These are phyloP conservation scores for Spiromastix sp. DNA, from an alignment of 2,329 filamentous ascomycete genomes.

Conservation along the genomic window DNA sequence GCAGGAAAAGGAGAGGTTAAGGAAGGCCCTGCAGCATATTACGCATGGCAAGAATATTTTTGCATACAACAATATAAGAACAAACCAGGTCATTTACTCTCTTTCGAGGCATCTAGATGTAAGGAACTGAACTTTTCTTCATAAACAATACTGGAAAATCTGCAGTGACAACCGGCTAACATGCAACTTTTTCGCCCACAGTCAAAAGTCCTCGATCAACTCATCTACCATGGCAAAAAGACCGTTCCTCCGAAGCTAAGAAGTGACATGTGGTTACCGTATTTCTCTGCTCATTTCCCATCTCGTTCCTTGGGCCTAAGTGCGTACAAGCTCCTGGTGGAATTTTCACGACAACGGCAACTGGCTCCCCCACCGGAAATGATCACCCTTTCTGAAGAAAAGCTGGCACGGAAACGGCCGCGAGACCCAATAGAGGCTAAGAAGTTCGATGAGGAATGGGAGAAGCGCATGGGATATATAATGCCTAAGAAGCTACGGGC, in stretches of 20 bases:
- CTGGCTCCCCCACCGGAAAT: slow-evolving; percentile 36
- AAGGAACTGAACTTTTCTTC: too few relatives aligned
- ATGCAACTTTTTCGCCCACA: too few relatives aligned
- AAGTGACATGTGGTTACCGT: slow-evolving; percentile 53
- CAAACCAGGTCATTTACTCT: slow-evolving; percentile 56
- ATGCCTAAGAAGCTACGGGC: slow-evolving; percentile 40
- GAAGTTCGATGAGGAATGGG: slow-evolving; percentile 30
- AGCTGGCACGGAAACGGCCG: slow-evolving; percentile 28
- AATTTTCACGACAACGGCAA: slow-evolving; percentile 51
- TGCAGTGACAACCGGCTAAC: too few relatives aligned
- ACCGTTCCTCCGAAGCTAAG: slow-evolving; percentile 47
- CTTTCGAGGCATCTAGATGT: slow-evolving; percentile 47
- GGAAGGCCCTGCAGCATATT: slow-evolving; percentile 37
- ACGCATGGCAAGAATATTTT: slow-evolving; percentile 51
- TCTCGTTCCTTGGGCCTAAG: slow-evolving; percentile 40
- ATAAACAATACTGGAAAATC: too few relatives aligned
- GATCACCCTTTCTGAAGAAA: slow-evolving; percentile 36
- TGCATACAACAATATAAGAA: slow-evolving; percentile 50
- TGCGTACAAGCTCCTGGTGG: slow-evolving; percentile 48
- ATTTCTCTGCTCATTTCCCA: slow-evolving; percentile 49
- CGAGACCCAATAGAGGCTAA: slow-evolving; percentile 28
- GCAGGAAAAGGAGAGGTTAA: slow-evolving; percentile 29
- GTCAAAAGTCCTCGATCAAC: slow-evolving; percentile 44
- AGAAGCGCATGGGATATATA: slow-evolving; percentile 31
- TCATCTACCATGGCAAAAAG: slow-evolving; percentile 55